Evolutionary conservation across 306 rosid genomes (phyloP), one percentile per base, ranked within the genome.

Genomic region (Abrus precatorius): DNA sequence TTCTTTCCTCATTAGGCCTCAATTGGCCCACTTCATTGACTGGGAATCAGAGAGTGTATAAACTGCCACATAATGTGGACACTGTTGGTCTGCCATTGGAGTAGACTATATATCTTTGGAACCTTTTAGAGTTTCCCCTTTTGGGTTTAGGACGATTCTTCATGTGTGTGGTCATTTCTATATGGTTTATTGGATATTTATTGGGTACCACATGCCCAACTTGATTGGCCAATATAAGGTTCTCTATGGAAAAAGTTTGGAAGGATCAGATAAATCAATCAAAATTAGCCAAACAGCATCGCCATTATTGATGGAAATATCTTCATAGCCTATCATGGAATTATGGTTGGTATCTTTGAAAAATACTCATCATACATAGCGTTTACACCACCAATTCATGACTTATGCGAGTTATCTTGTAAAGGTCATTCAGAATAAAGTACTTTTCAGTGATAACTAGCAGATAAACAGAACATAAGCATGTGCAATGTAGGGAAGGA

Each of bases 141-240:
- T 82, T 64, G 88, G 89, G 45, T 41, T 8, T 78, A 68, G 55
- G 40, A 69, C 27, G 70, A 75, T 86, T 86, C 84, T 41, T 77
- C 76, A 49, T 63, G 41, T 47, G 72, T 48, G 77, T 71, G 75
- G 81, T 77, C 84, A 83, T 40, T 77, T 49, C 63, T n/a, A 66
- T 28, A 1, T 32, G 61, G 10, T 52, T 54, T 63, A 36, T 10
- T 67, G 80, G 55, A 69, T 11, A 32, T 49, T 60, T 57, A 33
- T 45, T 55, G 84, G 82, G 79, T 62, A 56, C 77, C 78, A 69
- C 80, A 59, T 71, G 13, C 75, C 64, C 73, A 76, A 41, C 69
- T 47, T 83, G 88, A 81, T 88, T 84, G 85, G 77, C 83, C 84
- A 85, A 47, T 65, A 44, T 56, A 53, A 73, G 70, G 72, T 78